These are phyloP conservation scores for Fusarium sororula DNA, from an alignment of 2,329 filamentous ascomycete genomes.

Conservation along the genomic window DNA sequence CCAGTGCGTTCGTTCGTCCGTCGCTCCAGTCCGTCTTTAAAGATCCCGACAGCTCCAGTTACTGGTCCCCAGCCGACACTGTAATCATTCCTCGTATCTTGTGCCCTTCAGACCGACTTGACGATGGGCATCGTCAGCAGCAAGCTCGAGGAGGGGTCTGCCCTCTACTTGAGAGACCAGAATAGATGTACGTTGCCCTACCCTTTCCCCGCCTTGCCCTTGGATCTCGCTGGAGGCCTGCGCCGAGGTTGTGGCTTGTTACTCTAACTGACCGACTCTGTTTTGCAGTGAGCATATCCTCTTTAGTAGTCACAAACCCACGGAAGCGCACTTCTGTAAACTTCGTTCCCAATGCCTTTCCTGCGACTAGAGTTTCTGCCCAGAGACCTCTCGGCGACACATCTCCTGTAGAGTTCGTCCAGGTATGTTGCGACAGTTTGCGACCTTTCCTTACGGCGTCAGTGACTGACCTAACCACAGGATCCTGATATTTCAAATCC, in stretches of 20 bases:
- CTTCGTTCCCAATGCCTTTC: conserved; percentile 86
- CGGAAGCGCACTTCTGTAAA: conserved; percentile 80
- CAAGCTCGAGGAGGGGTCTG: conserved; percentile 82
- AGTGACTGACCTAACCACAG: conserved; percentile 56
- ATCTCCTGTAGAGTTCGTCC: conserved; percentile 85
- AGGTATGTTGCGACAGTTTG: conserved; percentile 66
- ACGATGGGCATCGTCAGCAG: conserved; percentile 93
- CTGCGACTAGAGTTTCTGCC: conserved; percentile 79
- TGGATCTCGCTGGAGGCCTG: conserved; percentile 12
- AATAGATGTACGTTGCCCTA: conserved; percentile 75
- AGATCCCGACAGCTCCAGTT: conserved; percentile 41
- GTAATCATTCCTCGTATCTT: conserved; percentile 31
- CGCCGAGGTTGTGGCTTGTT: conserved; percentile 25
- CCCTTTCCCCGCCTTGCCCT: conserved; percentile 16
- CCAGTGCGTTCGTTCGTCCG: conserved; percentile 24
- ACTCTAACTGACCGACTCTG: conserved; percentile 31
- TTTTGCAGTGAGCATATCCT: conserved; percentile 82
- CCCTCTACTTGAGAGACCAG: conserved; percentile 90
- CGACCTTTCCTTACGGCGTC: conserved; percentile 28
- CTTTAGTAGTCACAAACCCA: conserved; percentile 81
- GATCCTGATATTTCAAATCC: conserved; percentile 74
- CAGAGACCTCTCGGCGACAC: conserved; percentile 78
- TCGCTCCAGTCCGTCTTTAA: conserved; percentile 38
- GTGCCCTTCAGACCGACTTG: conserved; percentile 46
- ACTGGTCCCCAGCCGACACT: conserved; percentile 24